These are phyloP conservation scores for Rugonectria rugulosa DNA, from an alignment of 2,329 filamentous ascomycete genomes.

Conservation along the genomic window DNA sequence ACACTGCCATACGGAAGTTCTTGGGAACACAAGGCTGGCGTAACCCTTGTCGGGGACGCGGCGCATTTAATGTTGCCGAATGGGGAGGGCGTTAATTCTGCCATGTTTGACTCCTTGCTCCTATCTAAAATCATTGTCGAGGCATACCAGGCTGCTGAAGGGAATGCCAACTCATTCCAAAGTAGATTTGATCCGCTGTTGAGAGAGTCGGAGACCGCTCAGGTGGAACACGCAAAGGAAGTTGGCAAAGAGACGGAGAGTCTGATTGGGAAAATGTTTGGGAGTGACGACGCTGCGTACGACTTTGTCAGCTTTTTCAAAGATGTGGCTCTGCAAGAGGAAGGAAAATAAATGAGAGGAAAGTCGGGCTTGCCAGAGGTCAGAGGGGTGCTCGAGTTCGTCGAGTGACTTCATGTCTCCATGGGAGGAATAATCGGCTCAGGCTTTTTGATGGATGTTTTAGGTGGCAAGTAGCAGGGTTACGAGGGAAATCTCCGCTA, in stretches of 20 bases:
- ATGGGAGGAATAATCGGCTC: too few species aligned
- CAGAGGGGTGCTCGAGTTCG: too few species aligned
- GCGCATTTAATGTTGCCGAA: conserved; percentile 62
- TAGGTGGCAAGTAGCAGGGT: too few species aligned
- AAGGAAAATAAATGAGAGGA: too few species aligned
- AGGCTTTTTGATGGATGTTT: too few species aligned
- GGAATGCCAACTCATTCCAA: background rate
- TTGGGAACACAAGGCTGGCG: conserved; percentile 52
- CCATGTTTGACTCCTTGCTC: conserved; percentile 58
- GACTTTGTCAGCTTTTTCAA: background rate
- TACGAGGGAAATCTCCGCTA: too few species aligned
- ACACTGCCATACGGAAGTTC: conserved; percentile 52
- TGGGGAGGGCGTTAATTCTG: conserved; percentile 63
- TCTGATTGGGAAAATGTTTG: background rate
- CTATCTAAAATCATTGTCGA: conserved; percentile 45
- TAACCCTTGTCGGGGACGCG: conserved; percentile 62
- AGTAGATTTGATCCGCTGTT: background rate
- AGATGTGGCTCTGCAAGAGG: background rate
- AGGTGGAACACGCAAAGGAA: conserved; percentile 5
- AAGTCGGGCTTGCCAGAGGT: too few species aligned
- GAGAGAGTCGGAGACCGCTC: background rate
- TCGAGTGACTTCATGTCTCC: too few species aligned
- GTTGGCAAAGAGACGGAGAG: conserved; percentile 6
- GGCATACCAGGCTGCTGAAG: background rate
- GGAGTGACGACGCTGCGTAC: background rate